Base-by-base conservation (phyloP, 495 filamentous ascomycete species). In the Hypoxylon cercidicola region DNA sequence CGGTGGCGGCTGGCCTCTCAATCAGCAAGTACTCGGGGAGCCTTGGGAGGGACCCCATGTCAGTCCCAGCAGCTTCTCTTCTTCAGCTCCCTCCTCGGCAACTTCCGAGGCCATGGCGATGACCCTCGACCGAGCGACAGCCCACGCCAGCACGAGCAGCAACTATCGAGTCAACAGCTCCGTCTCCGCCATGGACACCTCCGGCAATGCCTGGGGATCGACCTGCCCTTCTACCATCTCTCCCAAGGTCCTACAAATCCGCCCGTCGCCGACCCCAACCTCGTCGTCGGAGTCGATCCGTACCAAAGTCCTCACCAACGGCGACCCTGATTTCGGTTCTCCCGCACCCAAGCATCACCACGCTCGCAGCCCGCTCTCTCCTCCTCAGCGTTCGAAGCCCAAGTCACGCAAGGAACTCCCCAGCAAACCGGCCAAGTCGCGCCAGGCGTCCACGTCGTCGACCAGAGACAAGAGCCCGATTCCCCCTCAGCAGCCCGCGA, bases 361-460 rank as follows among this genome's bases (percentile, higher is more conserved):
- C 11, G 19, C 51, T 13, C 59, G 46, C 10, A 59, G 19, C 19
- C 44, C 61, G 5, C 66, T 60, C 18, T 40, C n/a, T n/a, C n/a
- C 57, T n/a, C 15, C 51, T 4, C 58, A 52, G 45, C 35, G 52
- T 7, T 57, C 49, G 19, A 47, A 13, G 23, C 65, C 55, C 7
- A 76, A 72, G 62, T 30, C 56, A 8, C 73, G 76, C n/a, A 77
- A 71, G 35, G 68, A 74, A 35, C 64, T 78, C 7, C 76, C 76
- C 0, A 71, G 54, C 30, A 73, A 71, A 50, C 63, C 72, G 30
- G 44, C 15, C 9, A 71, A 62, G 79, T 77, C 9, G 78, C 85
- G 82, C 79, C 79, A 56, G 76, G 80, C 46, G 75, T 75, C 64
- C 66, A 81, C 58, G 19, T 30, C 30, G 3, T 32, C 64, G 67